phyloP scores from a whole-genome alignment of 78 protist species.

The Polysphondylium violaceum region DNA sequence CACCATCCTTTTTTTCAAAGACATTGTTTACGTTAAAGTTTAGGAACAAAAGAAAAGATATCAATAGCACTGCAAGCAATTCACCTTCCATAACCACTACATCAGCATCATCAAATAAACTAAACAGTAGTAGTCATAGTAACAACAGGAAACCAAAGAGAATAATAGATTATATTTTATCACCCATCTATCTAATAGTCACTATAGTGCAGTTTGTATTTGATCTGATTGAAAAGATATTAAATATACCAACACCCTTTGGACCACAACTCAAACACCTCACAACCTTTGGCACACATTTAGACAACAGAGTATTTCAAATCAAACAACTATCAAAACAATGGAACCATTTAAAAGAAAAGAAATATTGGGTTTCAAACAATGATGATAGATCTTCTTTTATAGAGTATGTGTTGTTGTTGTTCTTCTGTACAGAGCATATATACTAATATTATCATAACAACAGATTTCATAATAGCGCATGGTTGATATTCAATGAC shows the following conservation, averaged over 20 bases:
- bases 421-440: background rate
- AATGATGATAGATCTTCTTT: conserved; percentile 59
- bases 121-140: background rate
- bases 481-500: conserved; percentile 62
- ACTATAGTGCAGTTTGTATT: conserved; percentile 12
- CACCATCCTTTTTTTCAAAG: conserved; percentile 28
- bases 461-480: conserved; percentile 31
- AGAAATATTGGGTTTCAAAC: conserved; percentile 59
- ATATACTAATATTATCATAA: background rate
- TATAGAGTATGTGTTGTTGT: conserved; percentile 27
- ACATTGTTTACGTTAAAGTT: conserved; percentile 21
- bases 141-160: background rate
- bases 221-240: conserved; percentile 13
- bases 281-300: conserved; percentile 41
- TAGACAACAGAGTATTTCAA: conserved; percentile 47
- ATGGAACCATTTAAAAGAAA: conserved; percentile 17
- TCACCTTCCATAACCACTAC: background rate
- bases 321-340: conserved; percentile 34
- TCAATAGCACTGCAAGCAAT: background rate
- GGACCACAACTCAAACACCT: conserved; percentile 37
- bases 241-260: conserved; percentile 38
- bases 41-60: conserved; percentile 6
- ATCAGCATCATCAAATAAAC: background rate
- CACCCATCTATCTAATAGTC: conserved; percentile 23
- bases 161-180: background rate